Evolutionary conservation across 1,284 basidiomycete species (phyloP).

Genomic region (Vanrija humicola): DNA sequence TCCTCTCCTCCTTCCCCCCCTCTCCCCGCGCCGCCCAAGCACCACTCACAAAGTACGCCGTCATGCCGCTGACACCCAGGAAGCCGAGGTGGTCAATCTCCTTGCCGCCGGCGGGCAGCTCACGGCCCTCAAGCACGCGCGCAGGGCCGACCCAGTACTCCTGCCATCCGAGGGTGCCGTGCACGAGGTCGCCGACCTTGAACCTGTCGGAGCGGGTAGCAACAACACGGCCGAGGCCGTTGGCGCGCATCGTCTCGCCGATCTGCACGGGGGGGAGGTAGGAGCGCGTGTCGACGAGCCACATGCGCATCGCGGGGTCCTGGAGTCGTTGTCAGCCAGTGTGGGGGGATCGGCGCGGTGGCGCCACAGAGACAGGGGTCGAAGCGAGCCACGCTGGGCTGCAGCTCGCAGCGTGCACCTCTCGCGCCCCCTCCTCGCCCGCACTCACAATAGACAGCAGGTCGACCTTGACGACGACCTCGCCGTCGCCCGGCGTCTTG

Average conservation of each 20-base stretch:
- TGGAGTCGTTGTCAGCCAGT: conserved; percentile 2
- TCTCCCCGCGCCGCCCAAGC: background rate
- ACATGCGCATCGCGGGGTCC: conserved; percentile 82
- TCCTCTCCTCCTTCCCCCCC: too few species aligned
- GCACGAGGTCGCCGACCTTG: conserved; percentile 61
- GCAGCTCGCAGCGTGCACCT: too few species aligned
- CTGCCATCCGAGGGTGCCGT: conserved; percentile 61
- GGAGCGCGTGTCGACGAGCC: conserved; percentile 64
- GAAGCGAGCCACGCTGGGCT: too few species aligned
- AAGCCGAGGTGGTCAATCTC: conserved; percentile 72
- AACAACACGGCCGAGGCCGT: conserved; percentile 66
- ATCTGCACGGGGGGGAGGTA: conserved; percentile 64
- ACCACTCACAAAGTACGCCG: conserved; percentile 69
- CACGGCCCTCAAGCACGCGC: conserved; percentile 54
- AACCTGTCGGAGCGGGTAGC: conserved; percentile 55
- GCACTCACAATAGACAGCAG: conserved; percentile 61
- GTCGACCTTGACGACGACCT: conserved; percentile 68
- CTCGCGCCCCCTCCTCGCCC: background rate
- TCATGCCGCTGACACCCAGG: conserved; percentile 70
- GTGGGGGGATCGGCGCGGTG: too few species aligned
- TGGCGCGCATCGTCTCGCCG: conserved; percentile 72
- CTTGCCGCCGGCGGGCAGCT: conserved; percentile 57
- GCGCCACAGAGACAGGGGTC: too few species aligned
- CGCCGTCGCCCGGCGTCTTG: conserved; percentile 55
- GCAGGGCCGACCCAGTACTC: conserved; percentile 67